Conservation (phyloP, 1,284 basidiomycete species). For the Mixia osmundae region DNA sequence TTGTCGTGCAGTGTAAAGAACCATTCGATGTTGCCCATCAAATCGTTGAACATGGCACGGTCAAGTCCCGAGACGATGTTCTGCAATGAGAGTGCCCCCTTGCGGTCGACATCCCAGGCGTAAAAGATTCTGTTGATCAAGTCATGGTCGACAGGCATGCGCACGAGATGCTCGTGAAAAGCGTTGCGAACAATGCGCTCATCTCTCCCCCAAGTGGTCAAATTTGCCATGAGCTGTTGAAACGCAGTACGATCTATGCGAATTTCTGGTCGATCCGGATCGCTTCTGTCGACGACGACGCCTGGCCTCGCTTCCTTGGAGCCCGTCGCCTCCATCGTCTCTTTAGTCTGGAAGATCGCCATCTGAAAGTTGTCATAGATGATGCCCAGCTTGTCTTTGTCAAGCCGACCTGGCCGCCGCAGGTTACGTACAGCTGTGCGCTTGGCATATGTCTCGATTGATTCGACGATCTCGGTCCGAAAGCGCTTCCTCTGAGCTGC, state of each 20-base stretch:
- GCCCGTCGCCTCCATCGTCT: conserved; percentile 1
- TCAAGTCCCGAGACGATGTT: conserved; percentile 76
- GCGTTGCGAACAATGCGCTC: conserved; percentile 82
- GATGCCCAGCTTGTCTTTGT: conserved; percentile 67
- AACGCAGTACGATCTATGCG: conserved; percentile 72
- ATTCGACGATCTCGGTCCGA: conserved; percentile 72
- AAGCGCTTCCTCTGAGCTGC: conserved; percentile 62
- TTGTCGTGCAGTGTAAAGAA: conserved; percentile 93
- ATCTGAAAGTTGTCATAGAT: conserved; percentile 56
- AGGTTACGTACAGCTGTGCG: conserved; percentile 82
- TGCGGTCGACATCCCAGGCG: conserved; percentile 62
- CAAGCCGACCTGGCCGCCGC: conserved; percentile 52
- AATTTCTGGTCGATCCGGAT: conserved; percentile 39
- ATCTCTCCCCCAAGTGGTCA: conserved; percentile 87
- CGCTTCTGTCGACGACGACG: conserved; percentile 6
- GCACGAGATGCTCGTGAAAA: conserved; percentile 55
- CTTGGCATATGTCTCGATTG: conserved; percentile 87
- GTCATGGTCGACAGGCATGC: conserved; percentile 57
- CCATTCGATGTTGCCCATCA: conserved; percentile 98
- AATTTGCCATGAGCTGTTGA: conserved; percentile 67
- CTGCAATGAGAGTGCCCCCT: conserved; percentile 64
- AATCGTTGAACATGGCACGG: conserved; percentile 78
- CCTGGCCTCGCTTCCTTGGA: conserved; percentile 12
- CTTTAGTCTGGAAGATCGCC: conserved; percentile 15
- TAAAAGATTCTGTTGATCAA: conserved; percentile 49